These are phyloP conservation scores for Sherardia arvensis DNA, from an alignment of 257 asterid species.

Conservation along the genomic window DNA sequence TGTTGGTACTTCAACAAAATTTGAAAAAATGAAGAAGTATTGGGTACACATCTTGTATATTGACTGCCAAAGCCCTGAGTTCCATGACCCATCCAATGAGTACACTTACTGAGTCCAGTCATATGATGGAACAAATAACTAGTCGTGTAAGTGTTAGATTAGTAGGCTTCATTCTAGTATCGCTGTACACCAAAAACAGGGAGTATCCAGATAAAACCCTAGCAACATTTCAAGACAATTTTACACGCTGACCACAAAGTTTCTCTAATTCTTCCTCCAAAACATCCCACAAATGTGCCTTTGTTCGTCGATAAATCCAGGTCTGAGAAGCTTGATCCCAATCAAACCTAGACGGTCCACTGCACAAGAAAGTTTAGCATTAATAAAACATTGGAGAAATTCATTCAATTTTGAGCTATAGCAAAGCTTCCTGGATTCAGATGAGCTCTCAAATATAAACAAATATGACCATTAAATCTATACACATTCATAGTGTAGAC, in stretches of 20 bases:
- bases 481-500: neutral
- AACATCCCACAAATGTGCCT: constrained; percentile 33
- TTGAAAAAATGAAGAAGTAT: too few species aligned
- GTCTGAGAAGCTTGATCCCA: constrained; percentile 60
- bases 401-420: neutral
- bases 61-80: too few species aligned
- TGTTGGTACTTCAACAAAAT: too few species aligned
- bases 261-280: constrained; percentile 64
- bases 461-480: neutral
- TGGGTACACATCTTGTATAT: too few species aligned
- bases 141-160: too few species aligned
- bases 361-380: constrained; percentile 24
- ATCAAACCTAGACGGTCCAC: constrained; percentile 90
- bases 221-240: constrained; percentile 24
- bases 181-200: neutral
- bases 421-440: neutral
- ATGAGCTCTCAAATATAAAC: neutral
- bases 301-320: constrained; percentile 73
- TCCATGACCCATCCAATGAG: too few species aligned
- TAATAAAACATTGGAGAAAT: neutral
- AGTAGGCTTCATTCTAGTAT: neutral
- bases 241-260: constrained; percentile 49
- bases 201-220: neutral
- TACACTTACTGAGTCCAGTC: too few species aligned
- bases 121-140: too few species aligned